These are phyloP conservation scores for Botrytis byssoidea DNA, from an alignment of 2,329 filamentous ascomycete genomes.

Conservation along the genomic window DNA sequence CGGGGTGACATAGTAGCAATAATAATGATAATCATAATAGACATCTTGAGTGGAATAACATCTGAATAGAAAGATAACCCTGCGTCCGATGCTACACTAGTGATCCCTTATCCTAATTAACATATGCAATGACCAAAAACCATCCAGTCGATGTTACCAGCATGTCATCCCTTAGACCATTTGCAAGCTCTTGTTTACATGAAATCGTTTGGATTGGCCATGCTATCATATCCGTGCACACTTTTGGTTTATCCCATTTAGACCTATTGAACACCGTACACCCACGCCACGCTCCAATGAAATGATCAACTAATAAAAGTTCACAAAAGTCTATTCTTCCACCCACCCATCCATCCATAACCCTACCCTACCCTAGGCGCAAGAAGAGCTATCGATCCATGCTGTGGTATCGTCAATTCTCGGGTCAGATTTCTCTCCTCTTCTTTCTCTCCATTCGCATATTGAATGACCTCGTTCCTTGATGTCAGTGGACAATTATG, in stretches of 20 bases:
- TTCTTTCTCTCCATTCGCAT: background rate
- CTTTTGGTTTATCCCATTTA: background rate
- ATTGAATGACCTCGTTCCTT: background rate
- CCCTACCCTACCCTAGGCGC: background rate
- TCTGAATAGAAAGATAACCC: background rate
- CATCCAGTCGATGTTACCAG: background rate
- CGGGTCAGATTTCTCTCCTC: background rate
- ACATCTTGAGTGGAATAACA: background rate
- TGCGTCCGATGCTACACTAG: background rate
- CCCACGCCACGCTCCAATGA: constrained; percentile 2
- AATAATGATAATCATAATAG: background rate
- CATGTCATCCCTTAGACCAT: background rate
- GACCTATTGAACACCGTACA: constrained; percentile 2
- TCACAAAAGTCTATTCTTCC: background rate
- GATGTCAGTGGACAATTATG: background rate
- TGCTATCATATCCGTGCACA: background rate
- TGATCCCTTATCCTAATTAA: background rate
- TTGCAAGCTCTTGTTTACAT: background rate
- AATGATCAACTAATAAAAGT: background rate
- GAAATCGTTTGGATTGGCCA: background rate
- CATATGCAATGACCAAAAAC: background rate
- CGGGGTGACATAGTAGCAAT: background rate
- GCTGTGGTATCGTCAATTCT: too few relatives aligned
- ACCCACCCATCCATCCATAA: background rate
- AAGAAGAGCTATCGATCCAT: background rate